phyloP scores from a whole-genome alignment of 1,139 yeast genomes.

The Ashbya aceris region DNA sequence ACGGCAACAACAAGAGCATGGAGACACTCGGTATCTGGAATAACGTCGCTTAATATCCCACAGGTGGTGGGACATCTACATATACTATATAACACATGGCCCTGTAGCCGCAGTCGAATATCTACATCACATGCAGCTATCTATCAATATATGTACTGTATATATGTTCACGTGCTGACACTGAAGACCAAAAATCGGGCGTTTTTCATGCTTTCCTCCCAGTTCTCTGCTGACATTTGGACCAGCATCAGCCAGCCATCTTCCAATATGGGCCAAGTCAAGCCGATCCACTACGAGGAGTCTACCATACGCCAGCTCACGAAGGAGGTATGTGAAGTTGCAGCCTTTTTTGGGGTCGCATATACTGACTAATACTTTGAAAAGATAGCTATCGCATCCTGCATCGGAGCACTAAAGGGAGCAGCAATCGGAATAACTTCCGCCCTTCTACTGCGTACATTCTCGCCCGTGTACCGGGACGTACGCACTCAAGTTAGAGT shows the following conservation, averaged over 20 bases:
- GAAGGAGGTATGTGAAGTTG: constrained; percentile 17
- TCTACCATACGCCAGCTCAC: constrained; percentile 28
- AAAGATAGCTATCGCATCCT: constrained; percentile 28
- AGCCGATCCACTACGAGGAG: constrained; percentile 32
- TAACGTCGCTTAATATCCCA: constrained; percentile 6
- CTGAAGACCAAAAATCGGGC: too few species aligned
- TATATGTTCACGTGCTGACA: too few species aligned
- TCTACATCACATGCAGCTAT: too few species aligned
- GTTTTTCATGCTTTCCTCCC: too few species aligned
- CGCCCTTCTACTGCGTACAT: constrained; percentile 27
- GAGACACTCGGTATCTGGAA: constrained; percentile 7
- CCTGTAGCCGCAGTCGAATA: not conserved
- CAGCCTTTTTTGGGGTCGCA: not conserved
- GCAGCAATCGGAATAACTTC: constrained; percentile 30
- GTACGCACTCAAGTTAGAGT: constrained; percentile 34
- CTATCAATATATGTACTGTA: too few species aligned
- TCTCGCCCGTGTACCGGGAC: constrained; percentile 28
- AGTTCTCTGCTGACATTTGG: too few species aligned
- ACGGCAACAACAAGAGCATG: not conserved
- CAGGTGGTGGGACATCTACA: not conserved
- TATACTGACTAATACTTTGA: not conserved
- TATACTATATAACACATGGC: constrained; percentile 1
- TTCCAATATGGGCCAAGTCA: constrained; percentile 15
- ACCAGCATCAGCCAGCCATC: not conserved
- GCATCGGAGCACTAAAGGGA: constrained; percentile 34